Base-by-base conservation (phyloP, 345 rosid genomes). In the Kandelia obovata region DNA sequence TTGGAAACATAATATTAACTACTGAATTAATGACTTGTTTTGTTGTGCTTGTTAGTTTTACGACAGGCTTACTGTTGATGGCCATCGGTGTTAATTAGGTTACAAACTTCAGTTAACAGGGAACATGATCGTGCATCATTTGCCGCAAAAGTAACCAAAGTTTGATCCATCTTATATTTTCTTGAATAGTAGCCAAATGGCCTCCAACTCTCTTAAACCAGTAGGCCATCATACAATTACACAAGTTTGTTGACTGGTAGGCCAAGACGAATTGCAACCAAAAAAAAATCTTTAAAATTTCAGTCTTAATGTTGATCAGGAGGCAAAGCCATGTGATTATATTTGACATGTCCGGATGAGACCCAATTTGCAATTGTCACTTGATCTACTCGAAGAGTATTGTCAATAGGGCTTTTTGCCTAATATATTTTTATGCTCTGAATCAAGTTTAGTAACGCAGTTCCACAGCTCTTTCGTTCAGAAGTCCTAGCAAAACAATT, bases 281-380 rank as follows among this genome's bases (percentile, higher is more conserved):
- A 11, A 21, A 15, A 23, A 7, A 23, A 21, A 26, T 23, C 3
- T 4, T 21, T 21, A 32, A 35, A 20, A 15, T 28, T 6, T 7
- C 21, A 30, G 30, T 65, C 23, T 52, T 51, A 15, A 4, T 52
- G 0, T n/a, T 65, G 51, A 1, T 51, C 25, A n/a, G 53, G 53
- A 62, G 21, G 57, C 71, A 58, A 28, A 68, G 19, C 62, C 74
- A 71, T 71, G 68, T 71, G 47, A 55, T 62, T 55, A 30, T 7
- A 19, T 51, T 7, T 52, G 46, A 30, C 26, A 30, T 10, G 34
- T 43, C 6, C 32, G 1, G 7, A 58, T 7, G 30, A 49, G 39
- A 47, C 71, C 39, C 71, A 19, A 20, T 11, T n/a, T 31, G 15
- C 58, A 37, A 55, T 23, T 3, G 25, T 3, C 25, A 21, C 17